Base-by-base conservation (phyloP, 495 filamentous ascomycete species). In the Penicillium antarcticum region DNA sequence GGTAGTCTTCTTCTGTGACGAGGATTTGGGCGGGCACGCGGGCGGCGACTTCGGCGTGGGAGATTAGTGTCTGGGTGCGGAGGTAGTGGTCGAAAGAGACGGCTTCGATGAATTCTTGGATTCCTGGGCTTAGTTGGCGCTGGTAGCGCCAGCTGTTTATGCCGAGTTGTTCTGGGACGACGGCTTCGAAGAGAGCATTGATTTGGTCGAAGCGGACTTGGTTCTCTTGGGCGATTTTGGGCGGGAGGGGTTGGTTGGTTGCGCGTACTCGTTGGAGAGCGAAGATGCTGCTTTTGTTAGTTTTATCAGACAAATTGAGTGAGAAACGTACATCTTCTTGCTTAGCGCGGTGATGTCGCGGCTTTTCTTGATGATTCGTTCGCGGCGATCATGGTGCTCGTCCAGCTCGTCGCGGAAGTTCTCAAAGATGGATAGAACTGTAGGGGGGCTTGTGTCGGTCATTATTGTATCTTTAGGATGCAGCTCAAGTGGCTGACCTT, bases 51-150 rank as follows among this genome's bases (percentile, higher is more conserved):
- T 87, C 80, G 0, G 76, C 67, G 17, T 80, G 75, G 1, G 84
- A 79, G 45, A 97, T 82, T 16, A 98, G 74, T 0, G 68, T 83
- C 58, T 95, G 89, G 1, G 78, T 82, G 35, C 80, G 73, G 10
- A 98, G 80, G 70, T 97, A 98, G 71, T 97, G 87, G 48, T 86
- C 79, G 71, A 97, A 96, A 4, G 81, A 80, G 34, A 91, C 69
- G 1, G 91, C 88, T 71, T 98, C 94, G 56, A 96, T 88, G 61
- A 86, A 92, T 68, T 98, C 94, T 64, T 98, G 95, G 18, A 94
- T 80, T 11, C 89, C 92, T 35, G 78, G 59, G 12, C 83, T 84
- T 42, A 97, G 83, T 16, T 94, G 84, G 10, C 79, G 75, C 41
- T 80, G 78, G 70, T 97, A 98, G 40, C 92, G 87, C 70, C 87